Base-by-base conservation (phyloP, 805 yeast genomes). In the Lachancea thermotolerans region DNA sequence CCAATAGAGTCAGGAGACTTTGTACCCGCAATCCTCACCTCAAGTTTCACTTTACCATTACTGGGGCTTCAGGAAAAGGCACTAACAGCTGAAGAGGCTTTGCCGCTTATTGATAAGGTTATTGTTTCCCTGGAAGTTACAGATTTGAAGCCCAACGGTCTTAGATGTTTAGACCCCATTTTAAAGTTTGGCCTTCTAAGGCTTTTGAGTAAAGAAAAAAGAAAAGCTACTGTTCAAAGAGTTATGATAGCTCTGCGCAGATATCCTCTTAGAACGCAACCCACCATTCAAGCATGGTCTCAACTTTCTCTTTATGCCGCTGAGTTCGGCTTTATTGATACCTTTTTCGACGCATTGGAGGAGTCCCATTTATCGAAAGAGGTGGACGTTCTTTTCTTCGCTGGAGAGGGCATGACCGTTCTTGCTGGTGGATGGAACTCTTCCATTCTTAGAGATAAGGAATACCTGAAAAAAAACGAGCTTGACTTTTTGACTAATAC, bases 361-460 rank as follows among this genome's bases (percentile, higher is more conserved):
- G 81, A 76, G 3, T 72, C 85, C 0, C 81, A 83, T 58, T 60
- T 58, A 4, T 75, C 88, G 0, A 87, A 84, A 50, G 87, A 85
- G 49, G 69, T 79, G n/a, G 97, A 91, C 49, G 77, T 71, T 41
- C 65, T 83, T 16, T 87, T 91, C 52, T 73, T 88, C 0, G 74
- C 82, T 39, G 97, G 98, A 43, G 98, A 91, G 59, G 89, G 95
- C 0, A 64, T 90, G 15, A 72, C 85, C 21, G 70, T 86, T 11
- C 56, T 84, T 4, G 81, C 86, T 0, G 73, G 79, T 15, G 95
- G 96, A 0, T 84, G 95, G 93, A 61, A 72, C 2, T 81, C 95
- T 1, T 70, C 67, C 27, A 70, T 73, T 11, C 62, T 88, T 51
- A 57, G 60, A 25, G 72, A 75, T 37, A 66, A 73, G 11, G 55